Base-by-base conservation (phyloP, 148 eudicot species). In the Polygonum maritimum region DNA sequence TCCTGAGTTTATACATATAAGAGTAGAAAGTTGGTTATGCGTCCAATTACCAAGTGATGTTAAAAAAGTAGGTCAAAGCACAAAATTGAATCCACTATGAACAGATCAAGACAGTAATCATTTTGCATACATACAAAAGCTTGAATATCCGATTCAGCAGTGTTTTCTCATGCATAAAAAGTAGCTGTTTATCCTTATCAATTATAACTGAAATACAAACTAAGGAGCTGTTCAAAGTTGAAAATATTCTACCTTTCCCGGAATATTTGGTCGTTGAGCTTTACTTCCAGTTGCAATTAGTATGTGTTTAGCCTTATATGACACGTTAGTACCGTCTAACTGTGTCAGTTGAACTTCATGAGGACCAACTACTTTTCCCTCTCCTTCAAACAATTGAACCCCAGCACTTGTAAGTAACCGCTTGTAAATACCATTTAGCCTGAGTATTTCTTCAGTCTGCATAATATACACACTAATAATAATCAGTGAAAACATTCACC, bases 211-310 rank as follows among this genome's bases (percentile, higher is more conserved):
- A 40, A 7, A 21, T 10, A 44, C 8, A 44, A 7, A 44, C 9
- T 44, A 6, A 10, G 16, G 16, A 60, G 15, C 16, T 60, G 38
- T 26, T 12, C 33, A 60, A 60, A 22, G 0, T 16, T 67, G 21
- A 67, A 67, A 41, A 41, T 44, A 76, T 74, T 52, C 26, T 78
- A 88, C 98, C 91, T 95, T 82, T 48, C 98, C 98, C 2, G 94
- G 90, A 52, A 92, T 95, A 81, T 79, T 47, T 71, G 89, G 91
- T 70, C 94, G 90, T 3, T 86, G 89, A 38, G 98, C 97, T 69
- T 96, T 89, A 80, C 98, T 85, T n/a, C 98, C 98, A 47, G 98
- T 95, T 79, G 98, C 96, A 70, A 95, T 88, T 79, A 95, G 82
- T 79, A 95, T 90, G 82, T 92, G 92, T 80, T 90, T 95, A 71